Conservation (phyloP, 768 basidiomycete species). For the Hericium erinaceus region DNA sequence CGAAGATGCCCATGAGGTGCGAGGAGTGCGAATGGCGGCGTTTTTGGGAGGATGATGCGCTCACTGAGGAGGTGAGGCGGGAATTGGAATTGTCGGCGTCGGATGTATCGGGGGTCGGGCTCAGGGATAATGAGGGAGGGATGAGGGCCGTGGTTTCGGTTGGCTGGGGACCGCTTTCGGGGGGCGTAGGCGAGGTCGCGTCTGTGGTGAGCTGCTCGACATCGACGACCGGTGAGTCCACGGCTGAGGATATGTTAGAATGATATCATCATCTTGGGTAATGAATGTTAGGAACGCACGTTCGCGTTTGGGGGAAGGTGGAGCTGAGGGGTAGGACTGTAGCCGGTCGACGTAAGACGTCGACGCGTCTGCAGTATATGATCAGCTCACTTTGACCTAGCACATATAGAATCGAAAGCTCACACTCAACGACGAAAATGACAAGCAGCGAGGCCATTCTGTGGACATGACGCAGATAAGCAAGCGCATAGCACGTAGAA, state of each 20-base stretch:
- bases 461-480: neutral
- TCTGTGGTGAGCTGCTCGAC: neutral
- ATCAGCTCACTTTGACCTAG: neutral
- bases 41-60: neutral
- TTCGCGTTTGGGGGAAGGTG: slow-evolving; percentile 17
- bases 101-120: neutral
- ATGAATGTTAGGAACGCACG: slow-evolving; percentile 1
- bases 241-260: neutral
- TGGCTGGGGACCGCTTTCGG: neutral
- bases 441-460: slow-evolving; percentile 56
- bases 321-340: slow-evolving; percentile 46
- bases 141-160: neutral
- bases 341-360: slow-evolving; percentile 68
- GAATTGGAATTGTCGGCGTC: neutral
- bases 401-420: slow-evolving; percentile 17
- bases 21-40: neutral
- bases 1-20: slow-evolving; percentile 15
- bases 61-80: neutral
- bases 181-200: neutral
- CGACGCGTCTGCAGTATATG: slow-evolving; percentile 45
- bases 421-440: slow-evolving; percentile 79
- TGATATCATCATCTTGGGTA: neutral
- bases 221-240: no score
- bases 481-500: slow-evolving; percentile 4
- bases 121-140: neutral